Evolutionary conservation across 2,329 filamentous ascomycete genomes (phyloP).

Genomic region (Gremmenia infestans): DNA sequence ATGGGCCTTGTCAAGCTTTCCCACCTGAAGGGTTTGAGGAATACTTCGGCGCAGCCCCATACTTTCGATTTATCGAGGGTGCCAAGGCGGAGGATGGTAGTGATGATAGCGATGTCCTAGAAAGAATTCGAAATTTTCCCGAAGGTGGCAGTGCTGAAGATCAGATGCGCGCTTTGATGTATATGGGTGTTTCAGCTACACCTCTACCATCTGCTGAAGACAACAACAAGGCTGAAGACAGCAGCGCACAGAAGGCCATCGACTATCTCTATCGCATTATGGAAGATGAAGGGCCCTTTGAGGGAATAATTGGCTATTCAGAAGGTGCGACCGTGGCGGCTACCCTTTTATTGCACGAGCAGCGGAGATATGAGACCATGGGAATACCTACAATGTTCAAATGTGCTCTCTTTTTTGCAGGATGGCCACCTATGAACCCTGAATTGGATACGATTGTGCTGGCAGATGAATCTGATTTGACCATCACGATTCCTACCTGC

Average conservation of each 20-base stretch:
- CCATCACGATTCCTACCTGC: slow-evolving; percentile 49
- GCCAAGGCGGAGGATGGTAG: slow-evolving; percentile 30
- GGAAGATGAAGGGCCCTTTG: slow-evolving; percentile 41
- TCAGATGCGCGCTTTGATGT: slow-evolving; percentile 26
- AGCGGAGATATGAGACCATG: slow-evolving; percentile 32
- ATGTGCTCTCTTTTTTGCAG: slow-evolving; percentile 46
- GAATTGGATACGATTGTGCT: slow-evolving; percentile 42
- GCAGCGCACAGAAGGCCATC: slow-evolving; percentile 25
- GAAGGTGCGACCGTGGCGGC: slow-evolving; percentile 55
- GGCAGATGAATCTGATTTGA: slow-evolving; percentile 45
- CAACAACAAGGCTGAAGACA: slow-evolving; percentile 1
- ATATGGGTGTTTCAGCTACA: slow-evolving; percentile 6
- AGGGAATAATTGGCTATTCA: slow-evolving; percentile 56
- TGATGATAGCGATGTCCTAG: slow-evolving; percentile 24
- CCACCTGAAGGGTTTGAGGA: slow-evolving; percentile 51
- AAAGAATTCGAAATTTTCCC: slow-evolving; percentile 27
- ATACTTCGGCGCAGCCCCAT: slow-evolving; percentile 51
- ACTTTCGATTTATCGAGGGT: slow-evolving; percentile 51
- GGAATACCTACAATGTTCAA: slow-evolving; percentile 33
- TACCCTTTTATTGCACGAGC: slow-evolving; percentile 49
- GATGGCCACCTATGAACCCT: slow-evolving; percentile 50
- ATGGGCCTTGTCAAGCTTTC: slow-evolving; percentile 45
- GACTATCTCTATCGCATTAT: slow-evolving; percentile 39
- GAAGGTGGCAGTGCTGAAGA: slow-evolving; percentile 26
- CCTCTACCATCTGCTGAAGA: slow-evolving; percentile 10